These are phyloP conservation scores for Sporothrix dimorphospora DNA, from an alignment of 2,329 filamentous ascomycete genomes.

Conservation along the genomic window DNA sequence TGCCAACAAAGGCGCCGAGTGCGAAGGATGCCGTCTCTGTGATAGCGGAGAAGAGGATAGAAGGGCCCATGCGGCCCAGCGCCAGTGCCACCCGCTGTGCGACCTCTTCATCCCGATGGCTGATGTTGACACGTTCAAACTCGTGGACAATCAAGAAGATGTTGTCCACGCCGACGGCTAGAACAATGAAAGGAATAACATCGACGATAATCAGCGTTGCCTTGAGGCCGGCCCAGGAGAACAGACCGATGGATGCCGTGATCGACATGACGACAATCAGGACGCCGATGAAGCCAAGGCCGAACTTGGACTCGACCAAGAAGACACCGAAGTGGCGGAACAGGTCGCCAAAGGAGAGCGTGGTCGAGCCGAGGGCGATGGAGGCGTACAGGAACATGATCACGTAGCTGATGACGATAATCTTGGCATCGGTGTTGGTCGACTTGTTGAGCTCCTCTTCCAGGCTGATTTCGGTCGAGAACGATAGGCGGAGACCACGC, in stretches of 20 bases:
- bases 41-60: constrained; percentile 90
- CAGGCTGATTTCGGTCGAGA: constrained; percentile 92
- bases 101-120: constrained; percentile 84
- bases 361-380: constrained; percentile 85
- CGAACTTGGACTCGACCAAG: constrained; percentile 94
- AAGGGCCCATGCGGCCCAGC: constrained; percentile 94
- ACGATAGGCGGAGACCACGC: constrained; percentile 83
- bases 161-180: constrained; percentile 97
- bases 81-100: constrained; percentile 84
- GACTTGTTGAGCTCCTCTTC: constrained; percentile 97
- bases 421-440: constrained; percentile 97
- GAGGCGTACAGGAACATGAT: constrained; percentile 99
- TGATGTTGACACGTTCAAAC: constrained; percentile 92
- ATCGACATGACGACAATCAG: constrained; percentile 97
- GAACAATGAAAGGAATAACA: constrained; percentile 94
- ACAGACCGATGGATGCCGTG: constrained; percentile 89
- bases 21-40: constrained; percentile 95
- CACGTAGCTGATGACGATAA: constrained; percentile 93
- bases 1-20: constrained; percentile 89
- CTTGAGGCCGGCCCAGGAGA: constrained; percentile 88
- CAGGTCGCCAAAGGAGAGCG: constrained; percentile 74
- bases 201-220: constrained; percentile 97
- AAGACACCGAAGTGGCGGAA: constrained; percentile 80
- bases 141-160: constrained; percentile 99
- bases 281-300: constrained; percentile 91